Evolutionary conservation across 768 basidiomycete genomes (phyloP).

Genomic region (Lactifluus piperatus): DNA sequence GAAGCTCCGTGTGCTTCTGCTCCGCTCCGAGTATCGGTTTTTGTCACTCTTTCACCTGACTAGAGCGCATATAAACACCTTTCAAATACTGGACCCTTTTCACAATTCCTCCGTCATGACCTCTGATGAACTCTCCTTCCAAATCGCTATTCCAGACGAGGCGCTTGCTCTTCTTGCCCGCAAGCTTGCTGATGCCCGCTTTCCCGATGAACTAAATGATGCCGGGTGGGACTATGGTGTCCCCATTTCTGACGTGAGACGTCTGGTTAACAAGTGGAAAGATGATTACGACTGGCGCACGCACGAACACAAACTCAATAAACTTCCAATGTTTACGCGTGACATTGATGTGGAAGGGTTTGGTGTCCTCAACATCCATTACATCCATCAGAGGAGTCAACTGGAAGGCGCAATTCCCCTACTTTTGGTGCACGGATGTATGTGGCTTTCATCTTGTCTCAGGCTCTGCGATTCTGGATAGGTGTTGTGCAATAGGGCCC

Average conservation of each 20-base stretch:
- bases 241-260: slow-evolving; percentile 23
- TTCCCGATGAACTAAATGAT: slow-evolving; percentile 53
- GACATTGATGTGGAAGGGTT: slow-evolving; percentile 28
- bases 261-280: slow-evolving; percentile 26
- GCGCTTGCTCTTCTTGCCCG: slow-evolving; percentile 32
- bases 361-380: slow-evolving; percentile 30
- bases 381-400: slow-evolving; percentile 28
- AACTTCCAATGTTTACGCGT: slow-evolving; percentile 30
- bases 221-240: slow-evolving; percentile 44
- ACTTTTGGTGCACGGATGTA: slow-evolving; percentile 28
- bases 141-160: slow-evolving; percentile 37
- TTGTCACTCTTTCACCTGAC: too few species aligned
- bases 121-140: slow-evolving; percentile 37
- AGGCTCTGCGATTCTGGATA: not conserved
- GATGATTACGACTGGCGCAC: slow-evolving; percentile 27
- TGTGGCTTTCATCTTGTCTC: slow-evolving; percentile 6
- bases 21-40: too few species aligned
- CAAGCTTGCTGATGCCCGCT: slow-evolving; percentile 39
- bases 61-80: too few species aligned
- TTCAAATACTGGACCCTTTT: too few species aligned
- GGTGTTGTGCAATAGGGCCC: slow-evolving; percentile 5
- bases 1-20: not conserved
- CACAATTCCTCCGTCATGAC: not conserved
- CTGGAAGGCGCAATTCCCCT: slow-evolving; percentile 25
- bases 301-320: slow-evolving; percentile 28